Evolutionary conservation across 345 rosid species (phyloP).

Genomic region (Ceriops zippeliana): DNA sequence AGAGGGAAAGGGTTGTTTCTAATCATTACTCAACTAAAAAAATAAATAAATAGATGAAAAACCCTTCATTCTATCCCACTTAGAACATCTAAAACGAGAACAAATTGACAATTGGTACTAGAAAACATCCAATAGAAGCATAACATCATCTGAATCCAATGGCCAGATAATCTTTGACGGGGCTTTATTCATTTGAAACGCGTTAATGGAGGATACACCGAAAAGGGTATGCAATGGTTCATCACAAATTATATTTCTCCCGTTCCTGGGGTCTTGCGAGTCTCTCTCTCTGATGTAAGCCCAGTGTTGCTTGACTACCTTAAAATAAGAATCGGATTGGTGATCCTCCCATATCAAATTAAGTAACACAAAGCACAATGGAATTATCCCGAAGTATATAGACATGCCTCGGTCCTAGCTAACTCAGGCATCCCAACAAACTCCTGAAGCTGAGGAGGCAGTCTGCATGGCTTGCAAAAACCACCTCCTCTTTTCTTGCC

Average conservation of each 20-base stretch:
- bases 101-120: background rate
- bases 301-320: conserved; percentile 62
- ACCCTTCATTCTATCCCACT: no score
- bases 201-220: conserved; percentile 45
- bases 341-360: no score
- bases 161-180: conserved; percentile 61
- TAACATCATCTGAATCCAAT: conserved; percentile 41
- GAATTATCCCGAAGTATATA: background rate
- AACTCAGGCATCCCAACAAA: conserved; percentile 32
- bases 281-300: conserved; percentile 46
- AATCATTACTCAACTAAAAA: background rate
- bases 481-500: conserved; percentile 46
- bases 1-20: background rate
- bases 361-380: background rate
- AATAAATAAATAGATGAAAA: background rate
- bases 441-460: conserved; percentile 44
- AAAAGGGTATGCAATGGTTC: conserved; percentile 46
- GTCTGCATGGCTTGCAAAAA: conserved; percentile 39
- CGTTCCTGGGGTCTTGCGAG: conserved; percentile 59
- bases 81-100: background rate
- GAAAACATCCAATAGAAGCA: background rate
- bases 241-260: conserved; percentile 49
- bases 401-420: conserved; percentile 40
- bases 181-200: conserved; percentile 63
- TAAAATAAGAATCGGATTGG: background rate